Evolutionary conservation across 2,329 filamentous ascomycete species (phyloP), one percentile per base, ranked within the genome.

Genomic region (Fusarium fujikuroi): DNA sequence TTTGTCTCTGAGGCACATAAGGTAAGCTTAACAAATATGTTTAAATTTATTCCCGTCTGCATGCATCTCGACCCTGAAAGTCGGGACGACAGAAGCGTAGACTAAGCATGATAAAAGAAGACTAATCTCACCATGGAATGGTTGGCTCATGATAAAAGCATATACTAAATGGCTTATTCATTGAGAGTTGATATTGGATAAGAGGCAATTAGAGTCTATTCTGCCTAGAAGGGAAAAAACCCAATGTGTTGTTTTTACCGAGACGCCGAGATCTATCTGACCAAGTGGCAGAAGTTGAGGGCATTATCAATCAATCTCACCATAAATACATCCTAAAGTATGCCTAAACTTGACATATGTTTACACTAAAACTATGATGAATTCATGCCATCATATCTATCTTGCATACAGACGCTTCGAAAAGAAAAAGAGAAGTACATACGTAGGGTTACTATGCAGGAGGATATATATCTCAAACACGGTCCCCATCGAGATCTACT

Each of bases 11-110:
- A 66, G n/a, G 58, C 28, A 66, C 19, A 39, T 3, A 18, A 52
- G 12, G 53, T 67, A 67, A 67, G 64, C 64, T 67, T 67, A 67
- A 52, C 9, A 43, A 43, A 60, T 34, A 67, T 47, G 63, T 58
- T 64, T 72, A 69, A 62, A 23, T 63, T 39, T 46, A 46, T 52
- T 32, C 23, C 30, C 18, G 21, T 43, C 21, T 16, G 19, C 50
- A 54, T 47, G 10, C 36, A 40, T 50, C 32, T 36, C 32, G 39
- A 25, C 30, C 32, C 53, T 36, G 30, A 57, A 21, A 34, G 28
- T 46, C 30, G 23, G 37, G 28, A 57, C n/a, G 14, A 47, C 23
- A 25, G 5, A 11, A 28, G 18, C 49, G 4, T 37, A 52, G 32
- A 36, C 23, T 28, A 46, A 28, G 43, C 14, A 34, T 36, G n/a